These are phyloP conservation scores for Medakamo hakoo DNA, from an alignment of 139 green algal genomes.

Conservation along the genomic window DNA sequence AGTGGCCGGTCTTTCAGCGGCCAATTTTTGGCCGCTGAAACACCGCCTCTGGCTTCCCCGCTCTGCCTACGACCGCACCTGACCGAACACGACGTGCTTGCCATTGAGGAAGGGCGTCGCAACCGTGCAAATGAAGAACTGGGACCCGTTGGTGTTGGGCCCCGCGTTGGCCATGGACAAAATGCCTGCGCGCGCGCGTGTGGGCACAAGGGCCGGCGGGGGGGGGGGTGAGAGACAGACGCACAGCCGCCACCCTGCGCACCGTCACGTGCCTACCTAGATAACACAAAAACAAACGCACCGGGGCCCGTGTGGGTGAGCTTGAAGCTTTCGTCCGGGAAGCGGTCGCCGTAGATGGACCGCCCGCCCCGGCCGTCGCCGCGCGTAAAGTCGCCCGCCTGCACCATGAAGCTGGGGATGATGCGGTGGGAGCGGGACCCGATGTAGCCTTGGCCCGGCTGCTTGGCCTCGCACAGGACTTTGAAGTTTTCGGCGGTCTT, in stretches of 20 bases:
- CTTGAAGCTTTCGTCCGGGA: slow-evolving; percentile 18
- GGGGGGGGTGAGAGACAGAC: slow-evolving; percentile 1
- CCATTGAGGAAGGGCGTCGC: slow-evolving; percentile 16
- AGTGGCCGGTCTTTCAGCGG: no score
- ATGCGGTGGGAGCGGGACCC: slow-evolving; percentile 40
- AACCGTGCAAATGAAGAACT: slow-evolving; percentile 68
- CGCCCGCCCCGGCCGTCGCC: slow-evolving; percentile 59
- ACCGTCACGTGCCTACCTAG: not conserved
- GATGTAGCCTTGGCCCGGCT: slow-evolving; percentile 16
- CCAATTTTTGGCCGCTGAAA: not conserved
- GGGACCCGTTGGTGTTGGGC: slow-evolving; percentile 59
- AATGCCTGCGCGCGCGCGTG: no score
- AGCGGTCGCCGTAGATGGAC: slow-evolving; percentile 52
- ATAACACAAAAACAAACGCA: no score
- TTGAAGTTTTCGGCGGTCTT: slow-evolving; percentile 86
- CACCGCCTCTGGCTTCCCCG: no score
- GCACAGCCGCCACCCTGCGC: not conserved
- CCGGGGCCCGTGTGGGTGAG: slow-evolving; percentile 34
- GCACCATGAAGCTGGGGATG: slow-evolving; percentile 75
- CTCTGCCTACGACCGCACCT: no score
- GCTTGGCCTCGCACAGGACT: slow-evolving; percentile 34
- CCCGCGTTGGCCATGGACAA: slow-evolving; percentile 66
- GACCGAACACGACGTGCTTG: slow-evolving; percentile 74
- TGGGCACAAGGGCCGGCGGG: no score
- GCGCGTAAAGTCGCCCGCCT: slow-evolving; percentile 74